Evolutionary conservation across 2,329 filamentous ascomycete species (phyloP), one percentile per base, ranked within the genome.

Genomic region (Arthroderma sp.): DNA sequence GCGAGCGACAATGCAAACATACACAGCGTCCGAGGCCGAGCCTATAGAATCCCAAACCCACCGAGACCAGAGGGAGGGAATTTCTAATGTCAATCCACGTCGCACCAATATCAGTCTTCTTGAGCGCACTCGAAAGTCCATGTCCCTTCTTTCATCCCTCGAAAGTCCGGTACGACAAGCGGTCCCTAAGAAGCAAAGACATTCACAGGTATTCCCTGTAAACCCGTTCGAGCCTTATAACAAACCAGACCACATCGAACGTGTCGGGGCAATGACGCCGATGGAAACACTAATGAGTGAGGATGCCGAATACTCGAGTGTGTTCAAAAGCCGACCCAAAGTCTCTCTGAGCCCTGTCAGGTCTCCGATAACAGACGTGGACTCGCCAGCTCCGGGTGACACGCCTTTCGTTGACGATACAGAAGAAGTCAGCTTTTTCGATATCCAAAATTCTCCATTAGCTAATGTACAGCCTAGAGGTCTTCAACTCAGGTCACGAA

Each of bases 241-340:
- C 69, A 64, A 41, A 44, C 52, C 50, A 41, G 9, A 38, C 22
- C 9, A 37, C 6, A 8, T 29, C 49, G 48, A 30, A 38, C 15
- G 46, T 11, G 59, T 59, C 15, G 50, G 65, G 48, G 63, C 61
- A 22, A 64, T 68, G 3, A 71, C 78, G 1, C 71, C 83, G 6
- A 71, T 74, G 0, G 81, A 89, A 56, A 75, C 81, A 50, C 64
- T 94, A 36, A 79, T 94, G 29, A 72, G 72, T 10, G 73, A 80
- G 44, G 80, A 85, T 52, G 71, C 74, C 3, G 85, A 93, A 48
- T 83, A 86, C 61, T 81, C 83, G 47, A 82, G 81, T 28, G 81
- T 94, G 1, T 95, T 95, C 60, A 85, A 81, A 64, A 88, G 84
- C 50, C 67, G 88, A 51, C 88, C 88, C 0, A 83, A 80, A 61